These are phyloP conservation scores for Suillus variegatus DNA, from an alignment of 768 basidiomycete species.

Conservation along the genomic window DNA sequence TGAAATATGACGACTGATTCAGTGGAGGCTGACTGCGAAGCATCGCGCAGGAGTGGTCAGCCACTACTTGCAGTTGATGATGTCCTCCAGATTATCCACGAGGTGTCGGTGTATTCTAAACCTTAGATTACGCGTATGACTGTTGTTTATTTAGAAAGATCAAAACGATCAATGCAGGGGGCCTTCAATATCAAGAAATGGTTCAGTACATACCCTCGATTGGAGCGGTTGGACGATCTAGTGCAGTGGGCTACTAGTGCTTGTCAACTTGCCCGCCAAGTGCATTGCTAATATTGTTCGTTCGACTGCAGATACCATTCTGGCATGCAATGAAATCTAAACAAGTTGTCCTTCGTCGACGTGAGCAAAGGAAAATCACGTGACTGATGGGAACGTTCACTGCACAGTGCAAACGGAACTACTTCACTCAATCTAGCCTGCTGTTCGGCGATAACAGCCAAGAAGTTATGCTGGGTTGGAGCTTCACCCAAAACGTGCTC, in stretches of 20 bases:
- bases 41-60: neutral
- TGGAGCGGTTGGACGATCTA: neutral
- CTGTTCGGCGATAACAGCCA: neutral
- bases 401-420: neutral
- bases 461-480: neutral
- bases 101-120: neutral
- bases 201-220: neutral
- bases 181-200: neutral
- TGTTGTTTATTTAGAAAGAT: neutral
- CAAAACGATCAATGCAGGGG: neutral
- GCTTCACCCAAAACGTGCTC: neutral
- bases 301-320: neutral
- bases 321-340: neutral
- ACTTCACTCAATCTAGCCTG: neutral
- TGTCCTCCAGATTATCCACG: neutral
- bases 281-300: neutral
- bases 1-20: neutral
- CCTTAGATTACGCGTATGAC: neutral
- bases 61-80: neutral
- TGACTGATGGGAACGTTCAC: neutral
- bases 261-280: neutral
- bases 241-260: neutral
- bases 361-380: neutral
- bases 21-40: conserved; percentile 1
- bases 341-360: no score